Evolutionary conservation across 2,329 filamentous ascomycete genomes (phyloP).

Genomic region (Amphichorda felina): DNA sequence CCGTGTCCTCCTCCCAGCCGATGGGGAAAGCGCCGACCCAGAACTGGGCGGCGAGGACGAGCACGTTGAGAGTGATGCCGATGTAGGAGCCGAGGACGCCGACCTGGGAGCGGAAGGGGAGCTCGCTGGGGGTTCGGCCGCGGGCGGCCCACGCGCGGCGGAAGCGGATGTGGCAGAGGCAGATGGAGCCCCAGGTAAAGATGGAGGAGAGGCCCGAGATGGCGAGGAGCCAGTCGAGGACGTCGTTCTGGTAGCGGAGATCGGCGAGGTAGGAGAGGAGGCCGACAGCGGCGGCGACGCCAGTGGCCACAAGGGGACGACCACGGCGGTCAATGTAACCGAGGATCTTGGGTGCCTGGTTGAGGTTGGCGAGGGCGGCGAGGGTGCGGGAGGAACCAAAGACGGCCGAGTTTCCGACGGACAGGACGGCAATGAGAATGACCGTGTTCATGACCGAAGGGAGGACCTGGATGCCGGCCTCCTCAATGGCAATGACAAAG

Average conservation of each 20-base stretch:
- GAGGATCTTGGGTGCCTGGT: conserved; percentile 66
- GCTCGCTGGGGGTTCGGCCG: conserved; percentile 59
- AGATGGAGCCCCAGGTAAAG: conserved; percentile 78
- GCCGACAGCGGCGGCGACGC: conserved; percentile 54
- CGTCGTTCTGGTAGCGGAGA: conserved; percentile 41
- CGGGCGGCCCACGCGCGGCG: conserved; percentile 62
- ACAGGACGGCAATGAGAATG: conserved; percentile 81
- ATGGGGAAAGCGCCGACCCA: conserved; percentile 78
- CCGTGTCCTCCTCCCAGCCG: conserved; percentile 33
- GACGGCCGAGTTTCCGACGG: conserved; percentile 83
- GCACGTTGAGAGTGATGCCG: conserved; percentile 61
- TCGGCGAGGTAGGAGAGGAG: conserved; percentile 69
- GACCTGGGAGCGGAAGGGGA: conserved; percentile 72
- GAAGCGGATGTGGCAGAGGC: conserved; percentile 86
- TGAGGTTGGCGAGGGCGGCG: conserved; percentile 78
- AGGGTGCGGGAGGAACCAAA: conserved; percentile 88
- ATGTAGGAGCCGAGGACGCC: conserved; percentile 72
- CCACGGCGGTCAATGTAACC: conserved; percentile 76
- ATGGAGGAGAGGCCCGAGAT: conserved; percentile 62
- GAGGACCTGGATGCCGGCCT: conserved; percentile 69
- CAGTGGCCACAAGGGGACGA: conserved; percentile 64
- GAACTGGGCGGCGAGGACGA: conserved; percentile 75
- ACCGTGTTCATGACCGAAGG: conserved; percentile 92
- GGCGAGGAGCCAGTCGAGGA: conserved; percentile 72
- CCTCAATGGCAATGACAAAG: conserved; percentile 85